phyloP scores from a whole-genome alignment of 2,329 filamentous ascomycete genomes.

The Aspergillus ustus region DNA sequence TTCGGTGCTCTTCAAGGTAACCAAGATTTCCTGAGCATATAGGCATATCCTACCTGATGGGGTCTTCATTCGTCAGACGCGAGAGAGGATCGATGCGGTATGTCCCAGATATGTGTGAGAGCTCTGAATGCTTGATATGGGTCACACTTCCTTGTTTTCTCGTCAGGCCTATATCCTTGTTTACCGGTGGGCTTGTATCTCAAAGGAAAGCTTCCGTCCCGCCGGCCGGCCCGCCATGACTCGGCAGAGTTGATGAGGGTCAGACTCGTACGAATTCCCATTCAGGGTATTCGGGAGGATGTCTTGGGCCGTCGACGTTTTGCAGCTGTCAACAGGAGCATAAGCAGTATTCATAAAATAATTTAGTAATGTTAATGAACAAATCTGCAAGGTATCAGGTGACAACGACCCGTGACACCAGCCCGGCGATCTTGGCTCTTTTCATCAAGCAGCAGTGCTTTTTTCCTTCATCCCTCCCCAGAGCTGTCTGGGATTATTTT shows the following conservation, averaged over 20 bases:
- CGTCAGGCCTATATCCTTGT: neutral
- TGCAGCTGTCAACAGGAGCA: neutral
- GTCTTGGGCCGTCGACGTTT: neutral
- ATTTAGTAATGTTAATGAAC: neutral
- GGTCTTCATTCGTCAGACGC: too few relatives aligned
- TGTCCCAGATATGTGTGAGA: neutral
- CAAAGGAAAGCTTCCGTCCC: neutral
- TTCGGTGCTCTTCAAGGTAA: neutral
- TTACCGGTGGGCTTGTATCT: neutral
- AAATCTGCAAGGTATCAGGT: slow-evolving; percentile 19
- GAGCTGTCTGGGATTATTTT: neutral
- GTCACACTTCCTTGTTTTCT: neutral
- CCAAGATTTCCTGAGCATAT: neutral
- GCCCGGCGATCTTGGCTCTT: slow-evolving; percentile 15
- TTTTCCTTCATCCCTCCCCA: neutral
- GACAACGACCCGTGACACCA: slow-evolving; percentile 19
- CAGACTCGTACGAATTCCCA: too few relatives aligned
- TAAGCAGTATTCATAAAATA: neutral
- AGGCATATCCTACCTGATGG: neutral
- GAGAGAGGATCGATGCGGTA: too few relatives aligned
- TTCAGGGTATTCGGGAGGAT: neutral
- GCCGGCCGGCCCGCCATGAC: neutral
- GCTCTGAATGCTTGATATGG: neutral
- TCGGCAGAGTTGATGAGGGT: neutral
- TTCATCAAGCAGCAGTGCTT: slow-evolving; percentile 3